phyloP scores from a whole-genome alignment of 805 yeast genomes.

The Sugiyamaella qingdaonensis region DNA sequence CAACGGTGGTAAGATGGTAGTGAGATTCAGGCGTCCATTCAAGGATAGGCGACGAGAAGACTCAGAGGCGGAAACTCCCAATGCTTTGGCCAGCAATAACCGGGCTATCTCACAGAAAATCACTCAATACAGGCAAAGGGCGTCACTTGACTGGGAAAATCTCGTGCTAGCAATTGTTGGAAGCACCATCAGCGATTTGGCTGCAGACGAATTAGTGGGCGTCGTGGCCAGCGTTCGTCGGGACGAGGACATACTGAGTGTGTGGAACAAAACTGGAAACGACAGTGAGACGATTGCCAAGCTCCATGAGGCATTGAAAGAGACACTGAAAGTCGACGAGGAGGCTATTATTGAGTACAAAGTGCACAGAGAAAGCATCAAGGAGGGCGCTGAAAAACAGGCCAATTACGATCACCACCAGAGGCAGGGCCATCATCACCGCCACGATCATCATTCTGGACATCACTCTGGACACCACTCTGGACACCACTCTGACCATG shows the following conservation, averaged over 20 bases:
- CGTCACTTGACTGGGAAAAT: slow-evolving; percentile 35
- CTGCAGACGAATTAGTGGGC: slow-evolving; percentile 45
- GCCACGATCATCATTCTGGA: not conserved
- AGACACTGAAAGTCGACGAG: slow-evolving; percentile 16
- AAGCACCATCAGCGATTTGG: slow-evolving; percentile 37
- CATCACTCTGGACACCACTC: not conserved
- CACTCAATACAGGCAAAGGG: slow-evolving; percentile 18
- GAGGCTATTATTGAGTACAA: slow-evolving; percentile 26
- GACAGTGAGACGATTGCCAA: slow-evolving; percentile 30
- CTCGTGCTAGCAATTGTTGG: slow-evolving; percentile 49
- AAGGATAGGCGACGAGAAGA: slow-evolving; percentile 18
- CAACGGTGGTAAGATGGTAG: slow-evolving; percentile 61
- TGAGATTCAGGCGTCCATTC: slow-evolving; percentile 41
- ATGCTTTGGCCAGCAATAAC: not conserved
- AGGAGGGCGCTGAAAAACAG: slow-evolving; percentile 26
- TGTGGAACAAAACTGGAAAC: slow-evolving; percentile 50
- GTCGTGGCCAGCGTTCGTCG: slow-evolving; percentile 54
- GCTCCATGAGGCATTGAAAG: slow-evolving; percentile 22
- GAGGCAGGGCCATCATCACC: slow-evolving; percentile 3
- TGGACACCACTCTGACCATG: not conserved
- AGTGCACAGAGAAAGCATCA: slow-evolving; percentile 30
- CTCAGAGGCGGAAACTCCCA: not conserved
- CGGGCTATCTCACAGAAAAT: not conserved
- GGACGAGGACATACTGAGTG: slow-evolving; percentile 54
- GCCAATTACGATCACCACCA: slow-evolving; percentile 12